Conservation (phyloP, 139 green algal genomes). For the Chlorella sp. region DNA sequence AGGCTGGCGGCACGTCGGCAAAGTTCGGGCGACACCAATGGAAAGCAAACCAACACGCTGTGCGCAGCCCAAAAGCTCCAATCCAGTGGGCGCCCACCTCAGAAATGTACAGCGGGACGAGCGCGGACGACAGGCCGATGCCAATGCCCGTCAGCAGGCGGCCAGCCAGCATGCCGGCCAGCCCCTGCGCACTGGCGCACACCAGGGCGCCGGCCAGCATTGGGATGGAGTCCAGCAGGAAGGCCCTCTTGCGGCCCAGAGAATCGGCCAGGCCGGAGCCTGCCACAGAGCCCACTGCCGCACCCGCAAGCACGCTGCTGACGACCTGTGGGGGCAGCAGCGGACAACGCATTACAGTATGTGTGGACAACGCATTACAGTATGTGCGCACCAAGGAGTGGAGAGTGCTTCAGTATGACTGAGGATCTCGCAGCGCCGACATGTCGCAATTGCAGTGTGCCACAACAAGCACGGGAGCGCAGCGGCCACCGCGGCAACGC, state of each 20-base stretch:
- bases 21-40: too few relatives aligned
- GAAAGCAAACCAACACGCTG: not conserved
- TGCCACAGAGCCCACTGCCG: conserved; percentile 74
- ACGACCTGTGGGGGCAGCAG: conserved; percentile 73
- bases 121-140: conserved; percentile 90
- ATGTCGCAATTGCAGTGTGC: too few relatives aligned
- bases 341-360: too few relatives aligned
- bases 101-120: conserved; percentile 96
- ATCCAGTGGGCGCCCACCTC: conserved; percentile 77
- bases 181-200: conserved; percentile 63
- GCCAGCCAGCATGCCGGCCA: conserved; percentile 79
- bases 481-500: not conserved
- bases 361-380: too few relatives aligned
- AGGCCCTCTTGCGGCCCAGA: conserved; percentile 68
- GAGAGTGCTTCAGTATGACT: too few relatives aligned
- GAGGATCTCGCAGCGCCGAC: too few relatives aligned
- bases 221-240: conserved; percentile 77
- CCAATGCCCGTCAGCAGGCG: conserved; percentile 87
- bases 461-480: not conserved
- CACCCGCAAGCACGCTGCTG: conserved; percentile 81
- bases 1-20: too few relatives aligned
- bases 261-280: conserved; percentile 80
- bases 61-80: conserved; percentile 68
- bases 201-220: conserved; percentile 82
- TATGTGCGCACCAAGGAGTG: too few relatives aligned